Evolutionary conservation across 1,139 yeast species (phyloP).

Genomic region (Saccharomyces hybrid): DNA sequence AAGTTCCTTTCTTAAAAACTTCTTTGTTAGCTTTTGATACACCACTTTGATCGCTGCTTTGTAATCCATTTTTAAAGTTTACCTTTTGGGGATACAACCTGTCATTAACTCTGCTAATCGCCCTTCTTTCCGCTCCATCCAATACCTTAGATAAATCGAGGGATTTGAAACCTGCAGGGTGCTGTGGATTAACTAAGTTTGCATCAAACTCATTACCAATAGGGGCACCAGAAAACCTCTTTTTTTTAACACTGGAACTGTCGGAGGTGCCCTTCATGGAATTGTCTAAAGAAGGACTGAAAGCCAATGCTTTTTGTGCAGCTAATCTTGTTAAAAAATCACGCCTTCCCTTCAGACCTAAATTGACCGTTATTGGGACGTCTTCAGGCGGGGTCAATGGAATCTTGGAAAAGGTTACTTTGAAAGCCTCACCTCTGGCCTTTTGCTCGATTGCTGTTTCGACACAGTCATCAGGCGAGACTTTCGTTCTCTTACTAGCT

Average conservation of each 20-base stretch:
- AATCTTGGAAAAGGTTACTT: neutral
- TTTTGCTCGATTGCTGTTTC: neutral
- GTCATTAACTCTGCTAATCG: slow-evolving; percentile 21
- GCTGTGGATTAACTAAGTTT: neutral
- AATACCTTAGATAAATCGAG: slow-evolving; percentile 25
- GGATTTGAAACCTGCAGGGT: neutral
- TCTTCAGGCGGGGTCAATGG: neutral
- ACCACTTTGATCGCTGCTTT: slow-evolving; percentile 7
- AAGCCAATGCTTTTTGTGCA: neutral
- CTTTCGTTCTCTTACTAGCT: neutral
- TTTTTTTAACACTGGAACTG: neutral
- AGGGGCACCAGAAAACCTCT: neutral
- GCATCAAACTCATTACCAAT: neutral
- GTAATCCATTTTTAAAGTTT: slow-evolving; percentile 19
- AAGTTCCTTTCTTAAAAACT: neutral
- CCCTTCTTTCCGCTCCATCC: slow-evolving; percentile 26
- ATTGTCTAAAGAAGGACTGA: neutral
- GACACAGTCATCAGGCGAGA: neutral
- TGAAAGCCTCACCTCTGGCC: neutral
- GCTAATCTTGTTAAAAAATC: neutral
- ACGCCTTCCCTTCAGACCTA: neutral
- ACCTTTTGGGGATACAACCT: slow-evolving; percentile 23
- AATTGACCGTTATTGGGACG: neutral
- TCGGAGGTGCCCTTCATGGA: neutral
- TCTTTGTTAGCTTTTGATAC: slow-evolving; percentile 2